Evolutionary conservation across 495 filamentous ascomycete genomes (phyloP).

Genomic region (Coniosporium apollinis): DNA sequence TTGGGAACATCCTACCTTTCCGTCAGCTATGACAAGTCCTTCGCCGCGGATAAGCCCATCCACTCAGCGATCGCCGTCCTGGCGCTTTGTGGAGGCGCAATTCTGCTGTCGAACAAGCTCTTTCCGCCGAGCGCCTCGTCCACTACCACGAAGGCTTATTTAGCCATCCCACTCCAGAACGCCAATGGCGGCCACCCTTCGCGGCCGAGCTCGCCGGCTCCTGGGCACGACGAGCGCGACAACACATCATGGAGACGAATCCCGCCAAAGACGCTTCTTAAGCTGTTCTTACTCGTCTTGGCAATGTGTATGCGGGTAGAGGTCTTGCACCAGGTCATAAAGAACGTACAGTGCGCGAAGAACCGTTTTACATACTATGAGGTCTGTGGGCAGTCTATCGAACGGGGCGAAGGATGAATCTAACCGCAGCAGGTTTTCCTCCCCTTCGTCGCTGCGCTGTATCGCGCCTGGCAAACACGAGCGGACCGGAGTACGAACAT

Average conservation of each 20-base stretch:
- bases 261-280: no score
- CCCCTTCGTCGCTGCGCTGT: slow-evolving; percentile 4
- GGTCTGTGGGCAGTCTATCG: no score
- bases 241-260: neutral
- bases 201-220: slow-evolving; percentile 2
- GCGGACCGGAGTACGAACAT: neutral
- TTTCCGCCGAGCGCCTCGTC: neutral
- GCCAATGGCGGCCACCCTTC: slow-evolving; percentile 5
- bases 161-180: slow-evolving; percentile 9
- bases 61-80: slow-evolving; percentile 17
- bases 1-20: slow-evolving; percentile 1
- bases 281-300: no score
- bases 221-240: neutral
- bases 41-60: slow-evolving; percentile 16
- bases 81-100: slow-evolving; percentile 7
- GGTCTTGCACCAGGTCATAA: no score
- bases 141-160: slow-evolving; percentile 3
- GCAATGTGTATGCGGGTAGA: no score
- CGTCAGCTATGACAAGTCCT: neutral
- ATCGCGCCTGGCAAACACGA: slow-evolving; percentile 6
- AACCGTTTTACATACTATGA: no score
- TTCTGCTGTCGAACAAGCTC: slow-evolving; percentile 8
- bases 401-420: no score
- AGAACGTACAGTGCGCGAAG: slow-evolving; percentile 7
- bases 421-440: no score